Conservation (phyloP, 2,329 filamentous ascomycete species). For the Sarocladium brachiariae region DNA sequence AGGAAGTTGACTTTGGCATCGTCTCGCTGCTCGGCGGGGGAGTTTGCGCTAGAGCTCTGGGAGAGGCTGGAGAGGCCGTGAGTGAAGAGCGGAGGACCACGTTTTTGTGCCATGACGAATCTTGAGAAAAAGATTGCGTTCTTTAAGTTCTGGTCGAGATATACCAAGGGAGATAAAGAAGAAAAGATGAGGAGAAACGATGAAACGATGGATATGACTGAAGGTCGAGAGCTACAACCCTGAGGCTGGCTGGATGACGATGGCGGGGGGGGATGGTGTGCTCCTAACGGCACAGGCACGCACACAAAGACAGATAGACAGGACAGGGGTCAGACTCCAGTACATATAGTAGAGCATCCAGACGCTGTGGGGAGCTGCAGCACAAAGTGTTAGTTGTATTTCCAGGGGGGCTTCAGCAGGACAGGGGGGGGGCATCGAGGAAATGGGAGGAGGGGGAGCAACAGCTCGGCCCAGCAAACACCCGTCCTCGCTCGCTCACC, state of each 20-base stretch:
- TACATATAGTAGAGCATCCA: no score
- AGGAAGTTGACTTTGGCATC: constrained; percentile 80
- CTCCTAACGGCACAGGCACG: no score
- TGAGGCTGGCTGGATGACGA: constrained; percentile 2
- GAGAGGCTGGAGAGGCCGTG: constrained; percentile 56
- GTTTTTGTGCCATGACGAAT: constrained; percentile 4
- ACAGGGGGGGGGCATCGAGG: not conserved
- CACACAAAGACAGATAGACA: no score
- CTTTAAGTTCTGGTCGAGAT: no score
- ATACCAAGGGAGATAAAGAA: not conserved
- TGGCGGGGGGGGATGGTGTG: not conserved
- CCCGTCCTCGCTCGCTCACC: not conserved
- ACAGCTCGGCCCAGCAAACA: constrained; percentile 1
- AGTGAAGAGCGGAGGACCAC: constrained; percentile 48
- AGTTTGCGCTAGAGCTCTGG: constrained; percentile 53
- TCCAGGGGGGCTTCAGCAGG: not conserved
- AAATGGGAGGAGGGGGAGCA: not conserved
- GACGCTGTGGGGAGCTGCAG: not conserved
- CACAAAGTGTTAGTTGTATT: no score
- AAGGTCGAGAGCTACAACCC: not conserved
- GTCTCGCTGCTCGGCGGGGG: constrained; percentile 67
- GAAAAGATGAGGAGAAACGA: not conserved
- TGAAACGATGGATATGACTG: not conserved
- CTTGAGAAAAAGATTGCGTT: no score
- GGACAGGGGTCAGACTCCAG: no score